Percentiles rank a stretch among this genome's conserved stretches.
Evolutionary conservation across 305 asterid genomes (phyloP).

Genomic region (Ruellia speciosa): DNA sequence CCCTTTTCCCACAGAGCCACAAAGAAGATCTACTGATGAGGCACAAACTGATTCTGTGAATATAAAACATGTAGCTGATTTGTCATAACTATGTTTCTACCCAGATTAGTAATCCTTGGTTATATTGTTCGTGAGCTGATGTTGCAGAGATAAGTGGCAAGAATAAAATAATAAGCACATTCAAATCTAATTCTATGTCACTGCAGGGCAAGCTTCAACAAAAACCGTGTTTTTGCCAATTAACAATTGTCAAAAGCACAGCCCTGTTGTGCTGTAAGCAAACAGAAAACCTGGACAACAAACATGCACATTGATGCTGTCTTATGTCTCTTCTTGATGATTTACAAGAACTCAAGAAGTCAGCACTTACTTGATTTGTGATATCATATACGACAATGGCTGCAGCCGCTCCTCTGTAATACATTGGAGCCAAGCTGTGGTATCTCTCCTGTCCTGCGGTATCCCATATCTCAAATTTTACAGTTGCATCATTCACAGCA

Average conservation of each 20-base stretch:
- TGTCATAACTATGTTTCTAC: too few species aligned
- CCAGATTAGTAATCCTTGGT: background rate
- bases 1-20: background rate
- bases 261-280: background rate
- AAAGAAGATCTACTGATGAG: background rate
- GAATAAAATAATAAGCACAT: slow-evolving; percentile 1
- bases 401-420: slow-evolving; percentile 84
- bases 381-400: slow-evolving; percentile 72
- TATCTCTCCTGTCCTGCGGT: slow-evolving; percentile 90
- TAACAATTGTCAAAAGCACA: background rate
- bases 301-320: background rate
- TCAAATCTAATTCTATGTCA: slow-evolving; percentile 4
- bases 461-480: slow-evolving; percentile 84
- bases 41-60: slow-evolving; percentile 10
- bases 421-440: slow-evolving; percentile 88
- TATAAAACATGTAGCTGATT: slow-evolving; percentile 1
- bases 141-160: too few species aligned
- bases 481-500: slow-evolving; percentile 69
- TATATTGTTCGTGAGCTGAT: background rate
- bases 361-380: slow-evolving; percentile 48
- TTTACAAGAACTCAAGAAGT: slow-evolving; percentile 2
- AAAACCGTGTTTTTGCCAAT: background rate
- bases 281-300: background rate
- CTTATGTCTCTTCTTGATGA: background rate
- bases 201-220: slow-evolving; percentile 5